Base-by-base conservation (phyloP, 495 filamentous ascomycete species). In the Aspergillus ellipticus region DNA sequence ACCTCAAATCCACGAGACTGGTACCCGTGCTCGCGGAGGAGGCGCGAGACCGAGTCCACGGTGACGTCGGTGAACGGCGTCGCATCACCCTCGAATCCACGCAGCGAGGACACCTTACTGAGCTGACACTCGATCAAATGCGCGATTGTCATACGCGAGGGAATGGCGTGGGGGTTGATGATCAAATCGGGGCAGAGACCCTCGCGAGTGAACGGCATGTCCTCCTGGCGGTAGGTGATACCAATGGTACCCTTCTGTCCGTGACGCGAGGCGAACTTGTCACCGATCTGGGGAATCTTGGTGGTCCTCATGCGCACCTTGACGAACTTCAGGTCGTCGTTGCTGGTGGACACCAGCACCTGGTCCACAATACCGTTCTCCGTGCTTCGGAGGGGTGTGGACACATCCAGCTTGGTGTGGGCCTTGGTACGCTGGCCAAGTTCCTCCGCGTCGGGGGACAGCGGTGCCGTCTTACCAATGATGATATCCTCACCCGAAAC, bases 131-230 rank as follows among this genome's bases (percentile, higher is more conserved):
- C 94, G 71, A 99, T 96, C 82, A 99, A 90, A 80, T 99, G 95
- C 56, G 95, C 94, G 80, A 97, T 97, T 0, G 94, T 99, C 94
- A 99, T 99, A 81, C 94, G 94, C 13, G 94, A 99, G 1, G 94
- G 94, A 81, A 99, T 97, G 71, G 95, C 94, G 81, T 99, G 94
- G 0, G 94, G 94, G 67, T 99, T 99, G 81, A 99, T 97, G 71
- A 99, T 97, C 51, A 99, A 76, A 70, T 99, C 94, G 1, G 94
- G 94, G 1, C 86, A 86, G 49, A 97, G 82, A 59, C 94, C 94
- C 71, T 97, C 89, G 41, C 84, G 77, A 5, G 92, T 95, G 73
- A 97, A 99, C 0, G 95, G 95, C 94, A 99, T 99, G 65, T 99
- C 95, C 72, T 97, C 94, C 60, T 95, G 89, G 11, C 92, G 83